Conservation (phyloP, 2,329 filamentous ascomycete species). For the Exserohilum turcica region DNA sequence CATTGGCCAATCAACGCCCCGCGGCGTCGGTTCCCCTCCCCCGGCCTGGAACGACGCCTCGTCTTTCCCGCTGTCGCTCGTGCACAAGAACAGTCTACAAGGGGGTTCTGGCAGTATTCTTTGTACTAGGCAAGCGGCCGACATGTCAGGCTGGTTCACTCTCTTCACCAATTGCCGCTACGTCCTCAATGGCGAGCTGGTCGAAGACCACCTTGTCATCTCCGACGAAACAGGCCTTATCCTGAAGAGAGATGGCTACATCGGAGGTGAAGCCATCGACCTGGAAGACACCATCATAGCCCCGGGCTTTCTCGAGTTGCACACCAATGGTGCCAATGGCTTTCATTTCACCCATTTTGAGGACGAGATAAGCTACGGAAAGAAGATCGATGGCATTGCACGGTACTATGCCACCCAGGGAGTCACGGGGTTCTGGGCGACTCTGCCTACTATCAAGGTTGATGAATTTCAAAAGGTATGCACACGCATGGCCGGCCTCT, state of each 20-base stretch:
- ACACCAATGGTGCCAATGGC: slow-evolving; percentile 60
- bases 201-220: slow-evolving; percentile 53
- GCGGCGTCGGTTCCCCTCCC: slow-evolving; percentile 13
- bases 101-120: slow-evolving; percentile 4
- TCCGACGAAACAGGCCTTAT: slow-evolving; percentile 53
- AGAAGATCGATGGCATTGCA: slow-evolving; percentile 54
- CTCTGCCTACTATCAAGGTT: slow-evolving; percentile 57
- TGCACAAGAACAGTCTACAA: slow-evolving; percentile 8
- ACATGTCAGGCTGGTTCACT: slow-evolving; percentile 52
- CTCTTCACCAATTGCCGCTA: slow-evolving; percentile 55
- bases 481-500: not conserved
- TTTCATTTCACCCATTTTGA: slow-evolving; percentile 61
- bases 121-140: slow-evolving; percentile 8
- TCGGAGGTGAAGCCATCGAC: slow-evolving; percentile 54
- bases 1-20: slow-evolving; percentile 16
- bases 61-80: slow-evolving; percentile 3
- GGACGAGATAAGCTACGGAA: slow-evolving; percentile 49
- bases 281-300: slow-evolving; percentile 57
- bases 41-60: slow-evolving; percentile 13
- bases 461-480: slow-evolving; percentile 54
- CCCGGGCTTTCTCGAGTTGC: slow-evolving; percentile 61
- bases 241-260: slow-evolving; percentile 50
- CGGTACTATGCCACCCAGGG: slow-evolving; percentile 57
- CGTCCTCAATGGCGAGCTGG: slow-evolving; percentile 50
- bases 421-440: slow-evolving; percentile 61